Conservation (phyloP, 306 rosid species). For the Prunus persica region DNA sequence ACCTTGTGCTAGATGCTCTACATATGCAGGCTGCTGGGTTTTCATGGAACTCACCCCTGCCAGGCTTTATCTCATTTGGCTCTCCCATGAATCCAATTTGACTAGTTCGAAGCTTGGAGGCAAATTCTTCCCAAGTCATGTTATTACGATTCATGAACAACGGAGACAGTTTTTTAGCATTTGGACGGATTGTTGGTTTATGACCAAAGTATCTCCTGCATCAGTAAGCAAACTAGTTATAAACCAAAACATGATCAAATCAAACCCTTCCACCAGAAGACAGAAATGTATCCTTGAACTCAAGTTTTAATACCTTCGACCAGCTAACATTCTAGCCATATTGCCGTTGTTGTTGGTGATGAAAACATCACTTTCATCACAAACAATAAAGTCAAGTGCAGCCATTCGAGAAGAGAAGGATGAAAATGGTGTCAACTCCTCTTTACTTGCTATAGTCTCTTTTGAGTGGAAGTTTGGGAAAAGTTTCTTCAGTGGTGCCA, state of each 20-base stretch:
- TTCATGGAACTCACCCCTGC: constrained; percentile 79
- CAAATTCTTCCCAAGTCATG: constrained; percentile 78
- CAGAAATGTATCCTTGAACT: neutral
- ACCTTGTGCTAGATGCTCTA: constrained; percentile 30
- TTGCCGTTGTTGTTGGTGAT: constrained; percentile 93
- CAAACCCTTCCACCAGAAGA: neutral
- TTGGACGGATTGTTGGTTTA: constrained; percentile 87
- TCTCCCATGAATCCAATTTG: constrained; percentile 94
- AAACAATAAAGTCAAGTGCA: constrained; percentile 76
- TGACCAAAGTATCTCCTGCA: constrained; percentile 90
- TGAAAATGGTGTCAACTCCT: constrained; percentile 68
- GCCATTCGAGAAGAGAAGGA: constrained; percentile 96
- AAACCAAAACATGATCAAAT: neutral
- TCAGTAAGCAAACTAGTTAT: neutral
- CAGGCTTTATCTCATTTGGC: constrained; percentile 71
- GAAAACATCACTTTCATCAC: constrained; percentile 81
- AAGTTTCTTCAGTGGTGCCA: constrained; percentile 73
- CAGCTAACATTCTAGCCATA: constrained; percentile 94
- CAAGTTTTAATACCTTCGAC: constrained; percentile 55
- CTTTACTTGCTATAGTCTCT: constrained; percentile 61
- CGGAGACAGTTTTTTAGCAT: constrained; percentile 58
- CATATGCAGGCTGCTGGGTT: constrained; percentile 87
- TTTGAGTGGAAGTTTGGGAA: constrained; percentile 81
- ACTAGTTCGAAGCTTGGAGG: constrained; percentile 50
- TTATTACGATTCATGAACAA: constrained; percentile 46